These are phyloP conservation scores for Entomophthora muscae DNA, from an alignment of 371 early-diverging fungal genomes.

Conservation along the genomic window DNA sequence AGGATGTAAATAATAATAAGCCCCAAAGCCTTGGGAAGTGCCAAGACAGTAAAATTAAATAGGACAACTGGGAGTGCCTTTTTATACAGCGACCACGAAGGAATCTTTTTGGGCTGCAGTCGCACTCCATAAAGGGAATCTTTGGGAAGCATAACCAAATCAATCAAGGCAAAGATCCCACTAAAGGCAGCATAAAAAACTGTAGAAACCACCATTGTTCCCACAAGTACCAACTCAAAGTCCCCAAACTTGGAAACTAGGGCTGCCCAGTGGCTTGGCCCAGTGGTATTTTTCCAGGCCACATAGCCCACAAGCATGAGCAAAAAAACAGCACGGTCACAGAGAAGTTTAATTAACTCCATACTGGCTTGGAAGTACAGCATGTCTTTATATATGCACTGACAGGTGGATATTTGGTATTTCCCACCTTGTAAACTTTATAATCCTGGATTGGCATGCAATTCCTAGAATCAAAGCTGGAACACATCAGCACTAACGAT, in stretches of 20 bases:
- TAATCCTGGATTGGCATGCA: too few species aligned
- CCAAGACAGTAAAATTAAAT: conserved; percentile 18
- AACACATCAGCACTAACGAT: too few species aligned
- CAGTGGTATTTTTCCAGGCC: neutral
- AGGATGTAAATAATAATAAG: conserved; percentile 14
- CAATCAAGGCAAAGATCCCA: conserved; percentile 13
- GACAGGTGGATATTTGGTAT: too few species aligned
- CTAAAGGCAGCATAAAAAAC: neutral
- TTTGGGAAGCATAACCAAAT: conserved; percentile 17
- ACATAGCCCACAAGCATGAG: neutral
- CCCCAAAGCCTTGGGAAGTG: conserved; percentile 13
- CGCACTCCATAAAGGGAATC: conserved; percentile 15
- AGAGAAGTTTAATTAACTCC: too few species aligned
- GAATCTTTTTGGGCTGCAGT: conserved; percentile 19
- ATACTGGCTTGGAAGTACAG: too few species aligned
- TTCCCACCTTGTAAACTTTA: too few species aligned
- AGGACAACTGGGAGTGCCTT: conserved; percentile 16
- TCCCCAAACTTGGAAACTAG: neutral
- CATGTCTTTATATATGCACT: too few species aligned
- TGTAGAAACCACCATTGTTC: neutral
- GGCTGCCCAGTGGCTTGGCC: neutral
- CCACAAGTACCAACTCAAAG: neutral
- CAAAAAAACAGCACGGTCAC: neutral
- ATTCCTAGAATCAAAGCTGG: too few species aligned
- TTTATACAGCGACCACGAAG: conserved; percentile 13